Base-by-base conservation (phyloP, 2,329 filamentous ascomycete species). In the Scortechinia acanthostroma region DNA sequence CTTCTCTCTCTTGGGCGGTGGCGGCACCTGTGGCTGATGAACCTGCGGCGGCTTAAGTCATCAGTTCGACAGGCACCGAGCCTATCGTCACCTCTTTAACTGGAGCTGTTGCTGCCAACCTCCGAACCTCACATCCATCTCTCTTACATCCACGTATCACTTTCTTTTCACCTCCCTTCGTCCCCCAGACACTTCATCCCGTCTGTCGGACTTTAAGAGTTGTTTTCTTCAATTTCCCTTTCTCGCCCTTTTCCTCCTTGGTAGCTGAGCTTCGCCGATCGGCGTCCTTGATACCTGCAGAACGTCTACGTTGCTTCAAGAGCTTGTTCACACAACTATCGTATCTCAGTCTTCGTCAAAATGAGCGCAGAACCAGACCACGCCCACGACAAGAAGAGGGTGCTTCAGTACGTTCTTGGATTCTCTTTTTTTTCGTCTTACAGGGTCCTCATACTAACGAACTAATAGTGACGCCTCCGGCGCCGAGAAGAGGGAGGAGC, bases 401-500 rank as follows among this genome's bases (percentile, higher is more conserved):
- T 83, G 66, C 65, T 91, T 67, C 77, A 80, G 88, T 91, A 78
- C 63, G n/a, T n/a, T n/a, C n/a, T n/a, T n/a, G n/a, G n/a, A n/a
- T n/a, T n/a, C n/a, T n/a, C n/a, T n/a, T n/a, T n/a, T n/a, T n/a
- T n/a, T n/a, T n/a, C n/a, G n/a, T n/a, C n/a, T n/a, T n/a, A n/a
- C 33, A 10, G 13, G 35, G 43, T 28, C 28, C 23, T 44, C 33
- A 44, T 28, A n/a, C 42, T 44, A 43, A 42, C 48, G 42, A 50
- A 40, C 48, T 25, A 55, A 46, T 55, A 95, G 90, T 71, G 90
- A 96, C 69, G 74, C 87, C 63, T 95, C 91, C 49, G 91, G 91
- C 64, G 84, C 87, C 51, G 89, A 95, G 64, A 78, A 82, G 69
- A 93, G 87, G 73, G 77, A 88, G 53, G 88, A 89, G 58, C 88